These are phyloP conservation scores for Pyricularia grisea DNA, from an alignment of 2,329 filamentous ascomycete species.

Conservation along the genomic window DNA sequence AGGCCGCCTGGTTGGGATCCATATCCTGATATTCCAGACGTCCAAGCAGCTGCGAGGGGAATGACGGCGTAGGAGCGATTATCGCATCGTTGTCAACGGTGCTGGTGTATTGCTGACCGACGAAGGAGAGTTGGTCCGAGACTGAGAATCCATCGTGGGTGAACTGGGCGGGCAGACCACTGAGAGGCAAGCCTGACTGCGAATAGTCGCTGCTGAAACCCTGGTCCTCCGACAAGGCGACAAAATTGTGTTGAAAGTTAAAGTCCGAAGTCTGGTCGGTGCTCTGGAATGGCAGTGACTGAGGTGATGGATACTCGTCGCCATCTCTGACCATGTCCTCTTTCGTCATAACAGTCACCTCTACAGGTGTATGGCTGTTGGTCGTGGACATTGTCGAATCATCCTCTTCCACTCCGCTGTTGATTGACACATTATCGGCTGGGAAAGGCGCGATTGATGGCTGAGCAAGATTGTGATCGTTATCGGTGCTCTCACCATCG, in stretches of 20 bases:
- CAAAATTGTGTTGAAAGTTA: constrained; percentile 7
- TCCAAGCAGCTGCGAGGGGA: constrained; percentile 9
- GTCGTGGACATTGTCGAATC: constrained; percentile 2
- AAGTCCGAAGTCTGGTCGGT: constrained; percentile 4
- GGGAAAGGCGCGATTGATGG: constrained; percentile 27
- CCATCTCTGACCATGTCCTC: neutral
- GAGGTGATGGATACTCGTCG: constrained; percentile 13
- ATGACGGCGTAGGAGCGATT: constrained; percentile 9
- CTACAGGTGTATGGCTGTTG: neutral
- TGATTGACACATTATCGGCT: constrained; percentile 5
- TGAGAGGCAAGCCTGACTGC: neutral
- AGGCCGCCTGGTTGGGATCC: neutral
- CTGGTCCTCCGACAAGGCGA: constrained; percentile 3
- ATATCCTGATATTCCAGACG: neutral
- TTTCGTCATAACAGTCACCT: neutral
- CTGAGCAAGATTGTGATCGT: constrained; percentile 9
- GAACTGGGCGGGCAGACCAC: neutral
- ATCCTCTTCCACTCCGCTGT: constrained; percentile 3
- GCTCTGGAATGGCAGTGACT: constrained; percentile 10
- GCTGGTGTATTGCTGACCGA: neutral
- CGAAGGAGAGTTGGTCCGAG: neutral
- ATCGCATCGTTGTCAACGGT: constrained; percentile 1
- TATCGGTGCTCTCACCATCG: constrained; percentile 17
- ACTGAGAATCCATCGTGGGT: neutral
- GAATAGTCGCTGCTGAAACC: neutral